phyloP scores from a whole-genome alignment of 768 basidiomycete genomes.

The Naematelia aurantialba region DNA sequence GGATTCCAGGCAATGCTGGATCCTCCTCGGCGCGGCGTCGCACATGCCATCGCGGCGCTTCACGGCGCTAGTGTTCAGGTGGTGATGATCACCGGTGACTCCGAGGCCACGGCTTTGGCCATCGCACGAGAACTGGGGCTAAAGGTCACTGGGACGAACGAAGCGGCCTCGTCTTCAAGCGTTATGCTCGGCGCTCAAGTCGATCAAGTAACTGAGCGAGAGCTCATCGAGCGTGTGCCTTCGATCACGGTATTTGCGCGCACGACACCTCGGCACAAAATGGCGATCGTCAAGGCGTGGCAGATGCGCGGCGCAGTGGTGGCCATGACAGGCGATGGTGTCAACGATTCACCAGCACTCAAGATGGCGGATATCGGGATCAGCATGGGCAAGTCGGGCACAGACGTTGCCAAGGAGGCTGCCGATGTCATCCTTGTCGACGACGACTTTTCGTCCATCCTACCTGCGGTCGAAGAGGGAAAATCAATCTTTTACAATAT shows the following conservation, averaged over 20 bases:
- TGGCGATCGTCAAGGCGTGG: slow-evolving; percentile 93
- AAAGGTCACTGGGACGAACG: slow-evolving; percentile 56
- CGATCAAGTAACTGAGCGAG: slow-evolving; percentile 74
- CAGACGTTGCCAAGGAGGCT: slow-evolving; percentile 97
- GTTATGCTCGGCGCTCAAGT: slow-evolving; percentile 77
- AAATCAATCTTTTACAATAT: slow-evolving; percentile 99
- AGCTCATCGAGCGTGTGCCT: slow-evolving; percentile 77
- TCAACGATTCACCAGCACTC: slow-evolving; percentile 93
- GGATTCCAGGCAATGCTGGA: slow-evolving; percentile 96
- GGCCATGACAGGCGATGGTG: slow-evolving; percentile 97
- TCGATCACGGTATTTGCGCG: slow-evolving; percentile 84
- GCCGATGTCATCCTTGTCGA: slow-evolving; percentile 96
- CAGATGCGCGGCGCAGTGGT: slow-evolving; percentile 84
- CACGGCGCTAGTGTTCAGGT: slow-evolving; percentile 86
- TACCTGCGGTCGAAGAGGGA: slow-evolving; percentile 91
- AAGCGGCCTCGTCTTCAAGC: slow-evolving; percentile 29
- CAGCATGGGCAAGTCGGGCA: slow-evolving; percentile 97
- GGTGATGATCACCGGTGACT: slow-evolving; percentile 98
- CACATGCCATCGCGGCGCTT: slow-evolving; percentile 74
- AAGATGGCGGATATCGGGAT: slow-evolving; percentile 98
- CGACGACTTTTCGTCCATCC: slow-evolving; percentile 91
- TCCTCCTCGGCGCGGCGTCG: slow-evolving; percentile 89
- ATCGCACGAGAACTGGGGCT: slow-evolving; percentile 84
- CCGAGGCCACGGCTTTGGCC: slow-evolving; percentile 81
- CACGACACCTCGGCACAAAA: slow-evolving; percentile 94